phyloP scores from a whole-genome alignment of 2,329 filamentous ascomycete genomes.

The Aspergillus melleus region DNA sequence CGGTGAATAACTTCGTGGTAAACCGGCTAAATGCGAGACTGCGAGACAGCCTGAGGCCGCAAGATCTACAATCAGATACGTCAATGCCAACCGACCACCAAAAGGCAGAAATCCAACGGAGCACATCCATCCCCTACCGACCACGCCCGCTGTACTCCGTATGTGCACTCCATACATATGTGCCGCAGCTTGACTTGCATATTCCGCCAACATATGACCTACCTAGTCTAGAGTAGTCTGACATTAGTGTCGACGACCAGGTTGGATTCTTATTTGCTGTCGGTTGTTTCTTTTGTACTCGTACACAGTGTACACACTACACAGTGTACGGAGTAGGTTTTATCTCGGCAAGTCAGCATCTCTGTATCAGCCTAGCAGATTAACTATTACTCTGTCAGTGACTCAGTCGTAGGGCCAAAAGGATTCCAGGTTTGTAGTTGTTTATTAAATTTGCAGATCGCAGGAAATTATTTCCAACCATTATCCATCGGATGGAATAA shows the following conservation, averaged over 20 bases:
- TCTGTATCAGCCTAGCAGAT: background rate
- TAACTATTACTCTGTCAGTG: background rate
- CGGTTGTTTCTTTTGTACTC: too few species aligned
- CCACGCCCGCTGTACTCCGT: background rate
- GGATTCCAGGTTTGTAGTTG: background rate
- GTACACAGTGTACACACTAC: too few species aligned
- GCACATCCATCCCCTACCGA: too few species aligned
- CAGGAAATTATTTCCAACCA: background rate
- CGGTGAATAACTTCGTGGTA: too few species aligned
- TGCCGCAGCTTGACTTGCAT: slow-evolving; percentile 3
- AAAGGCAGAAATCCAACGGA: background rate
- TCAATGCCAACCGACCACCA: background rate
- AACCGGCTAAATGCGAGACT: too few species aligned
- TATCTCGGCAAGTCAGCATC: too few species aligned
- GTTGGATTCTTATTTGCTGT: too few species aligned
- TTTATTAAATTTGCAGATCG: too few species aligned
- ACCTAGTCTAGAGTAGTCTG: background rate
- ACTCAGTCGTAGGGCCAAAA: background rate
- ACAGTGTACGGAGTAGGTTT: too few species aligned
- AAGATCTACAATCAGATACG: background rate
- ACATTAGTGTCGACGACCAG: background rate
- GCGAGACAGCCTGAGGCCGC: background rate
- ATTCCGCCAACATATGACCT: background rate
- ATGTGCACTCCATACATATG: background rate
- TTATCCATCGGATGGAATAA: background rate